Base-by-base conservation (phyloP, 1,284 basidiomycete species). In the Fomitopsis schrenkii region DNA sequence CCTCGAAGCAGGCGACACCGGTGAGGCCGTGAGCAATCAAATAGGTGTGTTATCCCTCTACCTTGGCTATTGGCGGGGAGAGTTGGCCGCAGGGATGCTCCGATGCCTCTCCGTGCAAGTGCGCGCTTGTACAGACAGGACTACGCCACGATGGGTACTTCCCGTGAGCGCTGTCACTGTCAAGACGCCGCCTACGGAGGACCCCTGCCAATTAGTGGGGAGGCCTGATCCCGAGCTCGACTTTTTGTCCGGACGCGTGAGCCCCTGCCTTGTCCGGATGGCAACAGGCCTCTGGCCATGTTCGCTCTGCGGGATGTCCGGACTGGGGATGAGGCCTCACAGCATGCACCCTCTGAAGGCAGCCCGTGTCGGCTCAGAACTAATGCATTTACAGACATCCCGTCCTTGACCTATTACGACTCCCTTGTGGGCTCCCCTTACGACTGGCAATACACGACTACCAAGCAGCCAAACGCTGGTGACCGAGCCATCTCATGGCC, bases 1-100 rank as follows among this genome's bases (percentile, higher is more conserved):
- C 46, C 79, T 92, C 59, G 90, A 93, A 71, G 88, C 89, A 5
- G 90, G 90, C 17, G 79, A 80, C 46, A 79, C 83, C 40, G 88
- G 88, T 1, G 76, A 80, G 53, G 79, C 79, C 2, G 80, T 82
- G 15, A 67, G 69, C 41, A 69, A 66, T 60, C 68, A 67, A 14
- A 78, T 80, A 57, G 71, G 79, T 80, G 59, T 40, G 77, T 71
- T 7, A 2, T 28, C 57, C 9, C 46, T 26, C 4, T 45, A 10
- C 36, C 30, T 3, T 35, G 26, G 19, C 30, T 42, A 28, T 28
- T 58, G 22, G 52, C 36, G 22, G 7, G 40, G 53, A 56, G n/a
- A 46, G 40, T 26, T 38, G 26, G 36, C 38, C 48, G 28, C 26
- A 10, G 48, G 45, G 28, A 50, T 30, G 17, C 30, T n/a, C 12